A percentile compares a stretch with the other conserved stretches of the same genome.
These are phyloP conservation scores for Exophiala bonariae DNA, from an alignment of 2,329 filamentous ascomycete genomes.

Conservation along the genomic window DNA sequence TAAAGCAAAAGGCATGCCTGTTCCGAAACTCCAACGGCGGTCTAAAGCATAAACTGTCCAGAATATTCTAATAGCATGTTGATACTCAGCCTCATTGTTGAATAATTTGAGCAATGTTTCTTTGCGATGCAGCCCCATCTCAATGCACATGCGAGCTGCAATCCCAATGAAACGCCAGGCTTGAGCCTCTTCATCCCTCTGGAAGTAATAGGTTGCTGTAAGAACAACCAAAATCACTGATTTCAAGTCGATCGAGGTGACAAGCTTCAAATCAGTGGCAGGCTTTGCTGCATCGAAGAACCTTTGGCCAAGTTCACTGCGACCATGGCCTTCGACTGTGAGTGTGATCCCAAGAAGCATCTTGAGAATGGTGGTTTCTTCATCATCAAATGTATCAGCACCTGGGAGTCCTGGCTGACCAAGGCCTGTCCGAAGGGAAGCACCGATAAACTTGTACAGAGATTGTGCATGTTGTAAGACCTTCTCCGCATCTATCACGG, in stretches of 20 bases:
- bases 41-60: conserved; percentile 88
- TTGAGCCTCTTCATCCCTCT: conserved; percentile 80
- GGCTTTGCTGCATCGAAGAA: conserved; percentile 77
- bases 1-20: conserved; percentile 80
- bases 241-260: conserved; percentile 58
- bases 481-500: conserved; percentile 72
- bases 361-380: conserved; percentile 72
- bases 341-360: conserved; percentile 78
- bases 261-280: conserved; percentile 64
- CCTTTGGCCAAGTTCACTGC: conserved; percentile 70
- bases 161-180: conserved; percentile 87
- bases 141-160: conserved; percentile 74
- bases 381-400: conserved; percentile 60
- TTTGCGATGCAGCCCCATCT: conserved; percentile 78
- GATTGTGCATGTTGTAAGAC: conserved; percentile 69
- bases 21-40: conserved; percentile 85
- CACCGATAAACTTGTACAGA: conserved; percentile 72
- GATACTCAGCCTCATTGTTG: conserved; percentile 66
- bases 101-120: conserved; percentile 70
- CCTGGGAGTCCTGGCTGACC: conserved; percentile 56
- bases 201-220: conserved; percentile 73
- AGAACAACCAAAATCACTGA: conserved; percentile 60
- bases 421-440: conserved; percentile 59
- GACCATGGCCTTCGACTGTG: conserved; percentile 74
- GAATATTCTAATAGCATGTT: conserved; percentile 70